Base-by-base conservation (phyloP, 2,329 filamentous ascomycete species). In the Diaporthe aspalathi region DNA sequence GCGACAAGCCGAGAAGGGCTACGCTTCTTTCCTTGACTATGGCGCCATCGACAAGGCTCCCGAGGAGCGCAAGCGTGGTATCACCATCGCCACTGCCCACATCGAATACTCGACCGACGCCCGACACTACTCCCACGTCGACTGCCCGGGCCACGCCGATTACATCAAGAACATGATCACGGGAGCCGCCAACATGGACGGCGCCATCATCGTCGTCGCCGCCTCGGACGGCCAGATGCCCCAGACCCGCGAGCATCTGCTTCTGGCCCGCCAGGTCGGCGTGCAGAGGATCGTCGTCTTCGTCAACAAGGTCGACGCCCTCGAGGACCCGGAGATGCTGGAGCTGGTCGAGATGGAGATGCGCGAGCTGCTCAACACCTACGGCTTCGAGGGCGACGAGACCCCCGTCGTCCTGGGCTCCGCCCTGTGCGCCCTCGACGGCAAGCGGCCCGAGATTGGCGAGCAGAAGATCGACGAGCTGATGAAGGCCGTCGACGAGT, bases 161-260 rank as follows among this genome's bases (percentile, higher is more conserved):
- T 99, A 99, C 89, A 98, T 99, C 88, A 99, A 99, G 91, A 99
- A 99, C 92, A 99, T 99, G 96, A 99, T 99, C 84, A 99, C 96
- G 77, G 96, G 96, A 91, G 95, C 96, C 74, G 95, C 97, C 79
- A 97, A 94, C 88, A 99, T 99, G 96, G 96, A 99, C 79, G 96
- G 96, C 79, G 95, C 96, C 79, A 95, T 99, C 82, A 98, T 99
- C 79, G 96, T 99, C 76, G 97, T 99, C 78, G 97, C 97, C 78
- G 96, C 96, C 77, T 97, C 94, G 47, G 96, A 99, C 82, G 96
- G 96, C 82, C 97, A 99, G 87, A 99, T 99, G 96, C 96, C 96
- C 79, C 97, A 99, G 90, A 99, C 96, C 76, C 91, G 96, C 85
- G 96, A 99, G 87, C 96, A 99, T 87, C 89, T 99, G 85, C 91